Percentiles rank a stretch among this genome's conserved stretches.
Evolutionary conservation across 2,329 filamentous ascomycete genomes (phyloP).

Genomic region (Chrysoporthe deuterocubensis): DNA sequence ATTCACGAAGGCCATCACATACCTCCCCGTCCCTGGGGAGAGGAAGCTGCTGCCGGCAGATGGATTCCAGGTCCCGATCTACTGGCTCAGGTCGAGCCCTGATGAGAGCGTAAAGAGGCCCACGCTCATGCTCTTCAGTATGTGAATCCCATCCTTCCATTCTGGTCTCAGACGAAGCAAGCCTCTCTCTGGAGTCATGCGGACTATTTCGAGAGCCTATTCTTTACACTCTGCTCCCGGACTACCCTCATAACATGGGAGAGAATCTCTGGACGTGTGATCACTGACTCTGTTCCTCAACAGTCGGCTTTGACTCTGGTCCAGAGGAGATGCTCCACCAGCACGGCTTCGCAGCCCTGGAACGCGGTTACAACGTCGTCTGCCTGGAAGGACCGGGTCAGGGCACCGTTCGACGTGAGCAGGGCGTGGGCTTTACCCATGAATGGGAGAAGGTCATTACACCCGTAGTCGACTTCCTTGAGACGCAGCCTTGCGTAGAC

Average conservation of each 20-base stretch:
- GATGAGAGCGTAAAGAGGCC: conserved; percentile 33
- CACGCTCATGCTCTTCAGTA: conserved; percentile 41
- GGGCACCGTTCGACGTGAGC: conserved; percentile 43
- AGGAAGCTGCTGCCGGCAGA: conserved; percentile 39
- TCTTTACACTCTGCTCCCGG: neutral
- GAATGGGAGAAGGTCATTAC: conserved; percentile 47
- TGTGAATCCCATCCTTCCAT: neutral
- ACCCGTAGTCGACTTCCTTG: conserved; percentile 45
- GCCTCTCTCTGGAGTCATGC: neutral
- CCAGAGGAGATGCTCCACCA: conserved; percentile 44
- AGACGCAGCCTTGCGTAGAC: conserved; percentile 38
- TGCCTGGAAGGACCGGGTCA: conserved; percentile 54
- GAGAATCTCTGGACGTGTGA: neutral
- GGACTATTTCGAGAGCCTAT: neutral
- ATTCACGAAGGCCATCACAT: conserved; percentile 44
- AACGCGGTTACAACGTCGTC: conserved; percentile 48
- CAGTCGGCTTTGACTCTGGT: conserved; percentile 40
- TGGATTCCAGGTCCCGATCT: conserved; percentile 33
- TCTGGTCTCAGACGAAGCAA: neutral
- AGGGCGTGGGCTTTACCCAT: conserved; percentile 47
- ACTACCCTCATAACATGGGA: neutral
- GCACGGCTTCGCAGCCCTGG: conserved; percentile 36
- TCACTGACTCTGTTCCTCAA: neutral
- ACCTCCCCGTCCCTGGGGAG: conserved; percentile 42
- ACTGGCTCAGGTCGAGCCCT: conserved; percentile 31